These are phyloP conservation scores for Torulaspora gathmanii DNA, from an alignment of 805 yeast species.

Conservation along the genomic window DNA sequence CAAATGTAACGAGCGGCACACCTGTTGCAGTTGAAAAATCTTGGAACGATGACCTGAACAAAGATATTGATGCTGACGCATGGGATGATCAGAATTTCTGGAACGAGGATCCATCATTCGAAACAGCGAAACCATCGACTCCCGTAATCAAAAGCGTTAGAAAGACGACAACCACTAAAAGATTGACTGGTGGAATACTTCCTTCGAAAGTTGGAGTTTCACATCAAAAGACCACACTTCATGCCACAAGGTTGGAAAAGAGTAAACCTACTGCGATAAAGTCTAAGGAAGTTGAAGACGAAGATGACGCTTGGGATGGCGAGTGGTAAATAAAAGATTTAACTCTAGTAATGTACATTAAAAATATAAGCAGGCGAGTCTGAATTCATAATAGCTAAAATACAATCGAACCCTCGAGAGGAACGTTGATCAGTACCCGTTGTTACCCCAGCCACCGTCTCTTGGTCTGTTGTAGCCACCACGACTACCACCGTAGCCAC, in stretches of 20 bases:
- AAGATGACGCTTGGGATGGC: slow-evolving; percentile 28
- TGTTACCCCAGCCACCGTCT: slow-evolving; percentile 40
- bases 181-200: slow-evolving; percentile 6
- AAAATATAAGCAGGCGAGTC: slow-evolving; percentile 11
- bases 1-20: slow-evolving; percentile 3
- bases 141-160: not conserved
- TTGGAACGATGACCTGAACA: slow-evolving; percentile 23
- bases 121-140: not conserved
- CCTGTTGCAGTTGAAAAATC: slow-evolving; percentile 18
- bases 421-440: slow-evolving; percentile 10
- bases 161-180: slow-evolving; percentile 4
- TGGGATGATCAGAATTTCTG: slow-evolving; percentile 15
- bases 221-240: not conserved
- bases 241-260: slow-evolving; percentile 1
- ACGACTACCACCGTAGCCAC: slow-evolving; percentile 39
- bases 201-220: slow-evolving; percentile 8
- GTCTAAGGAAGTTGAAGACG: slow-evolving; percentile 4
- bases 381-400: slow-evolving; percentile 24
- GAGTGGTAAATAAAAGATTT: slow-evolving; percentile 18
- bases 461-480: slow-evolving; percentile 33
- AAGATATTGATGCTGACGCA: slow-evolving; percentile 9
- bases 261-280: not conserved
- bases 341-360: slow-evolving; percentile 3
- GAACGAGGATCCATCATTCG: slow-evolving; percentile 8
- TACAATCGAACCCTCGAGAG: not conserved